Conservation (phyloP, 2,329 filamentous ascomycete genomes). For the Lecanicillium sp. region DNA sequence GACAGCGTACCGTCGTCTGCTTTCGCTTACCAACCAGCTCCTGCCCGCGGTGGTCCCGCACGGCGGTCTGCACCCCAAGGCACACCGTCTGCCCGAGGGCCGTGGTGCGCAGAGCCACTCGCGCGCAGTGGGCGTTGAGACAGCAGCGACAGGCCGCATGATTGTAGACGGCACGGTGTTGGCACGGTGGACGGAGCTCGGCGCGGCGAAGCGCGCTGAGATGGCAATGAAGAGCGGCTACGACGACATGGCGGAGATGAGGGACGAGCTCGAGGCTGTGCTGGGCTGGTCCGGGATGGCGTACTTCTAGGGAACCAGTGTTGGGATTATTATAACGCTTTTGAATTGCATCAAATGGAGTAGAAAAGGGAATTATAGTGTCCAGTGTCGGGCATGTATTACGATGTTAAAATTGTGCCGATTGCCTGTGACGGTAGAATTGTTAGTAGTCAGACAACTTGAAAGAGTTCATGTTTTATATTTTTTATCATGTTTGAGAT, state of each 20-base stretch:
- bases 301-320: constrained; percentile 42
- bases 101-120: constrained; percentile 35
- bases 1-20: constrained; percentile 74
- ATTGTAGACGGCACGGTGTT: constrained; percentile 77
- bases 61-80: constrained; percentile 77
- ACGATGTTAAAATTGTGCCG: too few relatives aligned
- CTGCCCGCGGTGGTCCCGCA: constrained; percentile 68
- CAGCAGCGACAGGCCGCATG: constrained; percentile 53
- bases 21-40: constrained; percentile 74
- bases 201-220: constrained; percentile 64
- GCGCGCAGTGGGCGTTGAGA: constrained; percentile 47
- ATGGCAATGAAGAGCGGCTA: constrained; percentile 69
- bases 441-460: too few relatives aligned
- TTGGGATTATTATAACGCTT: too few relatives aligned
- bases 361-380: neutral
- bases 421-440: too few relatives aligned
- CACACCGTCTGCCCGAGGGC: constrained; percentile 56
- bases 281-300: constrained; percentile 58
- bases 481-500: too few relatives aligned
- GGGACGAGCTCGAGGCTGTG: constrained; percentile 61
- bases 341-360: neutral
- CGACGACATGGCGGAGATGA: constrained; percentile 57
- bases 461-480: too few relatives aligned
- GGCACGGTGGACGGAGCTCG: constrained; percentile 68
- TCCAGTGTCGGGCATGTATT: too few relatives aligned